Evolutionary conservation across 2,329 filamentous ascomycete species (phyloP), one percentile per base, ranked within the genome.

Genomic region (Alternaria ethzedia): DNA sequence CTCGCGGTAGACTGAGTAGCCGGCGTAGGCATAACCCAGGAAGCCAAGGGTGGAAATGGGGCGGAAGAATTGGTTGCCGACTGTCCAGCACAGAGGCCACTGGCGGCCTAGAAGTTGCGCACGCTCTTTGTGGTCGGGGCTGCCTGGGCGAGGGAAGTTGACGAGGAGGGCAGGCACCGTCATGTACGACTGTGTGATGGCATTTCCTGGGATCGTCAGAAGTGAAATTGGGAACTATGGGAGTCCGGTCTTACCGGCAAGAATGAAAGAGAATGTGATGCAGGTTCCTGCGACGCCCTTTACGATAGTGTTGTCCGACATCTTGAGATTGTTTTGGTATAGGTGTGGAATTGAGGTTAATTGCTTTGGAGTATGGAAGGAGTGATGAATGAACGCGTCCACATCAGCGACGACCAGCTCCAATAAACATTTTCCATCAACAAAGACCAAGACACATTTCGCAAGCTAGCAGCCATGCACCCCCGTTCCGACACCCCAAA

Each of bases 111-210:
- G 81, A 32, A 83, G 79, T 25, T 76, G 79, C 17, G 83, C 82
- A 64, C 82, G 80, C 7, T 78, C 74, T 4, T 77, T 74, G 68
- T 84, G 81, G 10, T 81, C 78, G 2, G 81, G 77, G 2, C 80
- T 78, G 6, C 76, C 77, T 23, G 82, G 75, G 8, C 75, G 63
- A 23, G 83, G 82, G 70, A 84, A 84, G 67, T 83, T 80, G 64
- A 83, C 80, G 13, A 86, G 77, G 41, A 85, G 76, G 5, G 82
- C 83, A 6, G 84, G 83, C 41, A 85, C 80, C 15, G 82, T 83
- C 83, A 85, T 85, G 75, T 81, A 85, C 15, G 83, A 85, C 73
- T 85, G 83, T 23, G 84, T 86, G 59, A 86, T 82, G 12, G 83
- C 84, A 75, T 86, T 86, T 59, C 84, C 84, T 85, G 47, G 3